Evolutionary conservation across 108 stramenopile species (phyloP).

Genomic region (Aurantiochytrium sp.): DNA sequence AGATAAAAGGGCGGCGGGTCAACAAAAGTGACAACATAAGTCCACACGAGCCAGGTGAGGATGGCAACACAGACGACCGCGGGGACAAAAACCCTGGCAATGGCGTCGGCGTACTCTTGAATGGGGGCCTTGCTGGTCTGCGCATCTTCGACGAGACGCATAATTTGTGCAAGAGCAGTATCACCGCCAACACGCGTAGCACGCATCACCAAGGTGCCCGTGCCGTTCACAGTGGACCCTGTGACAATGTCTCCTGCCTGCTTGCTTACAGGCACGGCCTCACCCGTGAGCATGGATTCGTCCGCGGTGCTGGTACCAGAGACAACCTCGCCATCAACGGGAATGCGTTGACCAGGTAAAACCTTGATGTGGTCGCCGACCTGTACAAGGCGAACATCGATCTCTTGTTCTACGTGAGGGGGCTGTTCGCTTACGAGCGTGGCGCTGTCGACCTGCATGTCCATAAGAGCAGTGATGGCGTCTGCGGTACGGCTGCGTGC

Average conservation of each 20-base stretch:
- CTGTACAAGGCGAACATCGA: conserved; percentile 3
- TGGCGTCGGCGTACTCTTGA: conserved; percentile 75
- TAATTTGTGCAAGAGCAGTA: conserved; percentile 58
- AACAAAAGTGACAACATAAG: conserved; percentile 15
- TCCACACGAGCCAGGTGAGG: conserved; percentile 60
- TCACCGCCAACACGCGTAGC: conserved; percentile 65
- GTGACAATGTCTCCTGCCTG: conserved; percentile 52
- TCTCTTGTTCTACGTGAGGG: background rate
- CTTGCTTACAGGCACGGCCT: conserved; percentile 67
- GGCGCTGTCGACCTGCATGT: conserved; percentile 63
- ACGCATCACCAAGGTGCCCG: conserved; percentile 56
- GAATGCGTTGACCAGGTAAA: conserved; percentile 80
- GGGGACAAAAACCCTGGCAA: conserved; percentile 64
- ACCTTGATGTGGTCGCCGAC: conserved; percentile 71
- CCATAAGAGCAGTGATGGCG: conserved; percentile 75
- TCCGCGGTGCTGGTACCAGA: conserved; percentile 72
- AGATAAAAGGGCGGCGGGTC: background rate
- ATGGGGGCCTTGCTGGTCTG: conserved; percentile 84
- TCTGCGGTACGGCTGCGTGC: conserved; percentile 77
- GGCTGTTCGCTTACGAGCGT: conserved; percentile 22
- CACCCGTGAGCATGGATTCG: conserved; percentile 85
- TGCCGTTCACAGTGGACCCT: conserved; percentile 73
- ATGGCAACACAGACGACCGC: conserved; percentile 54
- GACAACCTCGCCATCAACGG: conserved; percentile 78
- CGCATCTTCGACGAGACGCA: conserved; percentile 77